Evolutionary conservation across 208 protist species (phyloP).

Genomic region (Trypanosoma vivax): DNA sequence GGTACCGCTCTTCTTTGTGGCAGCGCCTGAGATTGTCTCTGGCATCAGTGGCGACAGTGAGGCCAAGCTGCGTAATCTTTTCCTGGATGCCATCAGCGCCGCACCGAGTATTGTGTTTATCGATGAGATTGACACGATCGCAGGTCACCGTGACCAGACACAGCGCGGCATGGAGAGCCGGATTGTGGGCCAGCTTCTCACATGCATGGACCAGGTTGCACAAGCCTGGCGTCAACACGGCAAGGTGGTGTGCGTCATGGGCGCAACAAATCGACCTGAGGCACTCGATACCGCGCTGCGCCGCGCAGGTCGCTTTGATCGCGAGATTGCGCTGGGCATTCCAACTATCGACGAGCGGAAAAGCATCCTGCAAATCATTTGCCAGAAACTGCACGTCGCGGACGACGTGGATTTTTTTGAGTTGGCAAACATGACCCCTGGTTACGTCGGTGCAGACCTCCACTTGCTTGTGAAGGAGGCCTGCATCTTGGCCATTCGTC

Average conservation of each 20-base stretch:
- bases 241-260: constrained; percentile 93
- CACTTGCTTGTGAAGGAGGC: constrained; percentile 94
- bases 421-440: constrained; percentile 93
- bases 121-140: constrained; percentile 98
- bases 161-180: constrained; percentile 97
- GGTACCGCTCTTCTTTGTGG: constrained; percentile 93
- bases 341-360: constrained; percentile 90
- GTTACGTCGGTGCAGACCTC: constrained; percentile 98
- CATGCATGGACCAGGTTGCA: constrained; percentile 96
- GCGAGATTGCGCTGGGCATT: constrained; percentile 95
- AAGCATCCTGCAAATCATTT: constrained; percentile 86
- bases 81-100: constrained; percentile 86
- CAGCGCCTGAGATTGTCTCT: constrained; percentile 94
- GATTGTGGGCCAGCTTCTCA: constrained; percentile 98
- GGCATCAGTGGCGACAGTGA: constrained; percentile 99
- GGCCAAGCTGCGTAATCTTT: constrained; percentile 94
- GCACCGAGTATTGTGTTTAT: constrained; percentile 98
- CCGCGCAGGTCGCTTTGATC: constrained; percentile 96
- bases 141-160: constrained; percentile 90
- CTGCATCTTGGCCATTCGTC: constrained; percentile 82
- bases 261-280: constrained; percentile 94
- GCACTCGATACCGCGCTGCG: constrained; percentile 95
- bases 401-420: constrained; percentile 91
- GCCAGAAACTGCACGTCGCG: constrained; percentile 68
- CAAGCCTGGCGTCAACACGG: constrained; percentile 80